Conservation (phyloP, 352 stramenopile species). For the Globisporangium spiculum region DNA sequence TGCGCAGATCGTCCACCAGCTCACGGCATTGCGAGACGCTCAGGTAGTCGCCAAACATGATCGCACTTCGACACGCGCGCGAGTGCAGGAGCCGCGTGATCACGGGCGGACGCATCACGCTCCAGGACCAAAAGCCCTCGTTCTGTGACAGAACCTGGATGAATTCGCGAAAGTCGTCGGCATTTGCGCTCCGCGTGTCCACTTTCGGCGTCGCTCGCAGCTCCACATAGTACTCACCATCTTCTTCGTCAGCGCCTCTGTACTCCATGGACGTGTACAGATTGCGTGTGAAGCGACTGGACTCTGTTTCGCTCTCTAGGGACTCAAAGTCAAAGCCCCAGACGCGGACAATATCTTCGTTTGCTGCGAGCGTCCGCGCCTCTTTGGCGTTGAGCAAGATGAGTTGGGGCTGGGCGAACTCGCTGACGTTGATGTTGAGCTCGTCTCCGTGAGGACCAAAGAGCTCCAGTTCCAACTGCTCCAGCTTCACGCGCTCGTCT, state of each 20-base stretch:
- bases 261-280: neutral
- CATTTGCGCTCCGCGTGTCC: conserved; percentile 59
- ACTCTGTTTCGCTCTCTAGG: conserved; percentile 10
- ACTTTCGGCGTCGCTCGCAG: conserved; percentile 60
- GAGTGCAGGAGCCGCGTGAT: conserved; percentile 86
- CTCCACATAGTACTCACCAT: conserved; percentile 15
- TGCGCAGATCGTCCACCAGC: conserved; percentile 67
- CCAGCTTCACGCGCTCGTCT: conserved; percentile 86
- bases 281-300: neutral
- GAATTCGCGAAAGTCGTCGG: conserved; percentile 85
- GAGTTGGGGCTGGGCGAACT: conserved; percentile 44
- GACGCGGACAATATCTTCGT: conserved; percentile 52
- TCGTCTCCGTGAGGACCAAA: conserved; percentile 56
- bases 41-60: conserved; percentile 92
- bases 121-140: conserved; percentile 20
- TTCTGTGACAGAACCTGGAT: conserved; percentile 54
- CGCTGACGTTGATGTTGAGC: conserved; percentile 49
- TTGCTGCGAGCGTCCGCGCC: conserved; percentile 30
- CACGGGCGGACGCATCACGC: conserved; percentile 52
- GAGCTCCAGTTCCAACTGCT: conserved; percentile 72
- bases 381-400: conserved; percentile 64
- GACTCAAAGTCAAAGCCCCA: conserved; percentile 84
- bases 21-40: conserved; percentile 61
- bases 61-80: conserved; percentile 87
- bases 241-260: neutral